Conservation (phyloP, 768 basidiomycete genomes). For the Neoboletus brunneissimus region DNA sequence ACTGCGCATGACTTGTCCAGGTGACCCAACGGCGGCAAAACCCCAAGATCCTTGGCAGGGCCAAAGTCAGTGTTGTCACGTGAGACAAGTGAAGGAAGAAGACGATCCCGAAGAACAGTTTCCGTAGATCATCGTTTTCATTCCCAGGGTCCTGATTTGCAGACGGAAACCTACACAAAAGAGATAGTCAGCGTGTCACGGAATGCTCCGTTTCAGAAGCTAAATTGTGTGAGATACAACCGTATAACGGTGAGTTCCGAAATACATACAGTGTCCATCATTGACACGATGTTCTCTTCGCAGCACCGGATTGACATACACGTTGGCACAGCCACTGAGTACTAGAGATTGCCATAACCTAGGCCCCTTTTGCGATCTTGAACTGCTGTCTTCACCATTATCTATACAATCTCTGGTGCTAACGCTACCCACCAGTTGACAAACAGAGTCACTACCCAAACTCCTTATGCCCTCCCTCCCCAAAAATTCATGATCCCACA, state of each 20-base stretch:
- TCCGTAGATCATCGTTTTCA: neutral
- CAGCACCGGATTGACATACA: no score
- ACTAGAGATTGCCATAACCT: no score
- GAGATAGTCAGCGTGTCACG: neutral
- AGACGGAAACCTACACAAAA: neutral
- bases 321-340: no score
- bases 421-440: neutral
- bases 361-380: no score
- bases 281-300: no score
- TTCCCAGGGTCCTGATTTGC: neutral
- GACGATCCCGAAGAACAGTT: neutral
- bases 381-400: no score
- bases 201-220: neutral
- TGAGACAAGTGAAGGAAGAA: neutral
- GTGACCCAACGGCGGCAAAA: neutral
- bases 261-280: no score
- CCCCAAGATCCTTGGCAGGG: no score
- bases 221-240: no score
- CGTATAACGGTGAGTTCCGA: no score
- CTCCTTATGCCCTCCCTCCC: conserved; percentile 38
- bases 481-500: conserved; percentile 93
- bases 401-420: neutral
- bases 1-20: neutral
- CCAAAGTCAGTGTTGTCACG: neutral
- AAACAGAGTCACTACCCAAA: conserved; percentile 18